phyloP scores from a whole-genome alignment of 371 early-diverging fungal species.

The Circinella umbellata region DNA sequence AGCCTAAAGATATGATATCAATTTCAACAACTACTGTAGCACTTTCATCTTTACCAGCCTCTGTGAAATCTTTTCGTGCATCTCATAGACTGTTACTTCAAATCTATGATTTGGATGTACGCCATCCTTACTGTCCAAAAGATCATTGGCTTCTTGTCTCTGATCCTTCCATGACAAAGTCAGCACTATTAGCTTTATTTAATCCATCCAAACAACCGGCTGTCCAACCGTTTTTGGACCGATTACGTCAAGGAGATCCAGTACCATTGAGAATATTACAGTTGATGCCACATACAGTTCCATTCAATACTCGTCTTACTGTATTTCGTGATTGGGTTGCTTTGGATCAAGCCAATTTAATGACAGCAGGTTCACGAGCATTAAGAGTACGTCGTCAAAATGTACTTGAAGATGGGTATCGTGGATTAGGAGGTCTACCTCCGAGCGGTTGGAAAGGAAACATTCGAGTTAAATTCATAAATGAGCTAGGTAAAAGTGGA shows the following conservation, averaged over 20 bases:
- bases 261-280: conserved; percentile 70
- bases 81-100: conserved; percentile 73
- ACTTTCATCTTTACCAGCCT: conserved; percentile 22
- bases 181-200: conserved; percentile 30
- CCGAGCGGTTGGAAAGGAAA: conserved; percentile 68
- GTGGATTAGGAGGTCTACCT: conserved; percentile 56
- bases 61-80: conserved; percentile 51
- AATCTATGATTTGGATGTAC: conserved; percentile 77
- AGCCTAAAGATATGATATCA: neutral
- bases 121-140: conserved; percentile 71
- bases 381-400: conserved; percentile 72
- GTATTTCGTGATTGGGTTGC: conserved; percentile 80
- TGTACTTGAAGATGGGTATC: conserved; percentile 85
- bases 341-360: conserved; percentile 49
- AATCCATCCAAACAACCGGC: conserved; percentile 5
- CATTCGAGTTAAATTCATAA: conserved; percentile 84
- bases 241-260: conserved; percentile 53
- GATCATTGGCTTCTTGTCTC: conserved; percentile 75
- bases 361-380: conserved; percentile 33
- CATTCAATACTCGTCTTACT: conserved; percentile 79
- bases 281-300: conserved; percentile 85
- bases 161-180: conserved; percentile 37
- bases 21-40: neutral
- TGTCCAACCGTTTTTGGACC: conserved; percentile 40
- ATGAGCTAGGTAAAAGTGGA: conserved; percentile 52